Base-by-base conservation (phyloP, 31 red algal species). In the Odonthalia washingtoniensis region DNA sequence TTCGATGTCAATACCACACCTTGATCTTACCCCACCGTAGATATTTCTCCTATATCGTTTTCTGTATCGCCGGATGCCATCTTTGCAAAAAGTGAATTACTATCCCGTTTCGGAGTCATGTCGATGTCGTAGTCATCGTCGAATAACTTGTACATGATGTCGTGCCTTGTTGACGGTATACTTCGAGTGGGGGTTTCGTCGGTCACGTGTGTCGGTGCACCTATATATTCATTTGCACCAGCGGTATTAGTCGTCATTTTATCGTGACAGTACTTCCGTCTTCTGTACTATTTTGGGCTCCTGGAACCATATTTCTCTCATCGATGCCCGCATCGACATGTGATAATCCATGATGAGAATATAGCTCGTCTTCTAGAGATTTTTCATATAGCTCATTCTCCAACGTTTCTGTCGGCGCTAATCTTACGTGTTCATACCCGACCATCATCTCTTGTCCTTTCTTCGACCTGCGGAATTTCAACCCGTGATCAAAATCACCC, bases 391-490 rank as follows among this genome's bases (percentile, higher is more conserved):
- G 46, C 26, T 72, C 65, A 2, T 62, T 3, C 1, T 4, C 65
- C 16, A 43, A 37, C 2, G 1, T 14, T 1, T 36, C 61, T 41
- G 39, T 37, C 14, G 78, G 78, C 9, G 57, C 78, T 4, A n/a
- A 65, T 38, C n/a, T n/a, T 36, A 82, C 61, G 78, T 82, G 78
- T 60, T 82, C 61, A 36, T 82, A 82, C 39, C 14, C 66, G 9
- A 70, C 66, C 9, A 27, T 70, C 66, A 70, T 70, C 27, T 42
- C 36, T 35, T 46, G 78, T 32, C 78, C 78, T 40, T 32, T 34
- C 16, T 65, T 28, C 3, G 49, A 38, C 4, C 78, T 42, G 3
- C 78, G 5, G 27, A 36, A 85, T 27, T 52, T 73, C 3, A 85
- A n/a, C n/a, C n/a, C n/a, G n/a, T n/a, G n/a, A n/a, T n/a, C n/a